Evolutionary conservation across 192 early-diverging fungal species (phyloP), one percentile per base, ranked within the genome.

Genomic region (Linnemannia hyalina): DNA sequence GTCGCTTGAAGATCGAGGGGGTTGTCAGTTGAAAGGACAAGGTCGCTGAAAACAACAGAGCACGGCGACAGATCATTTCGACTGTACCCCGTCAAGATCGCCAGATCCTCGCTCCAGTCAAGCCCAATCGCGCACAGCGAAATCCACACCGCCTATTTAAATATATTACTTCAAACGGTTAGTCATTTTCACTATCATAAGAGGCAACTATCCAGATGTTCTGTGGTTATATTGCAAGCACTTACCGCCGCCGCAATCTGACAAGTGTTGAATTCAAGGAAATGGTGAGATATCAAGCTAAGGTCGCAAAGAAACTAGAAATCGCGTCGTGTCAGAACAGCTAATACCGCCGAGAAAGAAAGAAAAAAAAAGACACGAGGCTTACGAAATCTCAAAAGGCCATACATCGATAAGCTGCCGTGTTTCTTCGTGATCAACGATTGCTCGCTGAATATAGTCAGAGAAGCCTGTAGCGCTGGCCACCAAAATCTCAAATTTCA

Each of bases 401-500:
- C 38, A 40, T 40, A 40, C 38, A 4, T 86, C 84, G 15, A 75
- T 75, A 26, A 86, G 22, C 2, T 47, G 57, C n/a, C 36, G 36
- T 23, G 76, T 57, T 10, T 40, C 15, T 15, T 47, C 71, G n/a
- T 76, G 13, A 4, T 63, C 52, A 20, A 47, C 47, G 23, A 86
- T 70, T 20, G 79, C 84, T n/a, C 80, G 52, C 72, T 80, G 73
- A 46, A 78, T 78, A 55, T 76, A 86, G 18, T 86, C 84, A 35
- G 79, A 68, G 63, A 86, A 86, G 22, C 78, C 74, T 3, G 22
- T 78, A 42, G 84, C 70, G n/a, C 75, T 86, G 18, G 84, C 79
- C 44, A 78, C 84, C 29, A 86, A 32, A 6, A 86, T 55, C 44
- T 86, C 84, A 78, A 86, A 86, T 35, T 86, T 86, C 18, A 86